Base-by-base conservation (phyloP, 768 basidiomycete genomes). In the Leccinum arenicola region DNA sequence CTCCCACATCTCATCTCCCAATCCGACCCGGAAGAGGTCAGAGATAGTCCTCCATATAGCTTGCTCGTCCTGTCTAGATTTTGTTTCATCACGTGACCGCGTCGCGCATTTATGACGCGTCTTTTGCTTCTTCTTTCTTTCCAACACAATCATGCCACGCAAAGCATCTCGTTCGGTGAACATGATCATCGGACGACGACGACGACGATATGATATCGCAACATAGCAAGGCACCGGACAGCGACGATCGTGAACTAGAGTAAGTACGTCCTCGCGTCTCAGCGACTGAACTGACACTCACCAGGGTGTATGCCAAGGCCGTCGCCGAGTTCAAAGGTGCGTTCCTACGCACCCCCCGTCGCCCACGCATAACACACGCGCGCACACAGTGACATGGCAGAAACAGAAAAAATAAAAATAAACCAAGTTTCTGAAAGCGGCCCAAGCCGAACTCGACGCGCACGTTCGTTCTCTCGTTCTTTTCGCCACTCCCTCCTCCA, bases 311-410 rank as follows among this genome's bases (percentile, higher is more conserved):
- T 12, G 69, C 73, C 5, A 71, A 52, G 33, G 66, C 73, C 7
- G 71, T 71, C 10, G 66, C 69, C 17, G 72, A 73, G 36, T 73
- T 73, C 62, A 73, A 73, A 56, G 62, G 72, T 74, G 6, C 56
- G 66, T 62, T 1, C 31, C 29, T 10, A 50, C 4, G 31, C 17
- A 15, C 17, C 3, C 29, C 29, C 17, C 35, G 0, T 23, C 14
- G 1, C 29, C 19, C 40, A 40, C 9, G 40, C 40, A 40, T n/a
- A 15, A 19, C 10, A 35, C 19, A 21, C 12, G 19, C 43, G 56
- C 55, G 17, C 40, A 40, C 19, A 31, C 52, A 74, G 72, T 70
- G 43, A 64, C 73, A 8, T 74, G 73, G 73, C 66, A 73, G 51
- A 73, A 67, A 60, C 69, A 74, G n/a, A 66, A 63, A 27, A 61